Evolutionary conservation across 441 rosid species (phyloP), one percentile per base, ranked within the genome.

Genomic region (Rhodomyrtus psidioides): DNA sequence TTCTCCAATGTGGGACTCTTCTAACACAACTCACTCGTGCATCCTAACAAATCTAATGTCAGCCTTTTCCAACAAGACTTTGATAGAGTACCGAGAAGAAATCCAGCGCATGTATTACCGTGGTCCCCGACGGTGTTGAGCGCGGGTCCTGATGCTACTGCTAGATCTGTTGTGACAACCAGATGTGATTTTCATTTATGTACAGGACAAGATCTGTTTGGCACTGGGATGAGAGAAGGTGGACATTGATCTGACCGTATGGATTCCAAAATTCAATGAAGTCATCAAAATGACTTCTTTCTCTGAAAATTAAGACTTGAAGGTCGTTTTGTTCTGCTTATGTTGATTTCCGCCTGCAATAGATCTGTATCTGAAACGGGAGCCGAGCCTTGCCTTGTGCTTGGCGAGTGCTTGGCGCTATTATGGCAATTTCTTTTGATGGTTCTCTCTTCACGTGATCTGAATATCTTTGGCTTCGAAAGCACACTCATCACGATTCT

Each of bases 61-160:
- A 28, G 92, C 96, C n/a, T 91, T 96, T 55, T 93, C 99, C 4
- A 90, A 93, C 90, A 94, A 97, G 91, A 95, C 96, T 27, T 91
- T 97, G 90, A 92, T 91, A 15, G 97, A 94, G 84, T 97, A 93
- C 94, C 91, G 99, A 88, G 96, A 95, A 89, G 98, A 95, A 92
- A 94, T 97, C 57, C 98, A 95, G 85, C 93, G 98, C 49, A 97
- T 97, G 98, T 96, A 97, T 26, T 91, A 97, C 84, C 88, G 89
- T 6, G 98, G 95, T n/a, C 42, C 53, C 88, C 88, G 44, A 49
- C 91, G 9, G 86, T 85, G 76, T 89, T 94, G 2, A 83, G 85
- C 62, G 65, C 92, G 0, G 90, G 91, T 27, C 70, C 92, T 44
- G 83, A 92, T 1, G 82, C 56, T 82, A 82, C 34, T 30, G 2